phyloP scores from a whole-genome alignment of 768 basidiomycete species.

The Crepidotus variabilis region DNA sequence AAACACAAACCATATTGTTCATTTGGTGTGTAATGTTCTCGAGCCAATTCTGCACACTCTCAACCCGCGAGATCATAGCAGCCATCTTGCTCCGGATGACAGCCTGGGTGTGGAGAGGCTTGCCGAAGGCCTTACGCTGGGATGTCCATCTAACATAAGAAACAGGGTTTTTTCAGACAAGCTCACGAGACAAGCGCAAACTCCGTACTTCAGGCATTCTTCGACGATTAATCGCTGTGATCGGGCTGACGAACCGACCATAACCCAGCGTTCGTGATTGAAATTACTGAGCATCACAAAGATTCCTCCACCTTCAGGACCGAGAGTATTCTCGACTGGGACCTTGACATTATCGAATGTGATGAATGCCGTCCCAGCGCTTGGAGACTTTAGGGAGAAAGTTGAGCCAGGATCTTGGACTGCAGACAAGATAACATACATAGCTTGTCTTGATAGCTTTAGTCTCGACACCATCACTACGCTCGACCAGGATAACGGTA shows the following conservation, averaged over 20 bases:
- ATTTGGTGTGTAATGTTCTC: slow-evolving; percentile 48
- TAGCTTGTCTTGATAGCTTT: slow-evolving; percentile 78
- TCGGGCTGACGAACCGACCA: slow-evolving; percentile 71
- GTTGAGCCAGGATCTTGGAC: neutral
- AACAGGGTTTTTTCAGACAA: neutral
- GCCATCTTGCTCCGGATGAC: slow-evolving; percentile 79
- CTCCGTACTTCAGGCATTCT: slow-evolving; percentile 47
- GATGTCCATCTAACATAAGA: slow-evolving; percentile 48
- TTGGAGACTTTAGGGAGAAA: slow-evolving; percentile 41
- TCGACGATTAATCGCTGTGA: slow-evolving; percentile 57
- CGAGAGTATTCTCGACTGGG: slow-evolving; percentile 80
- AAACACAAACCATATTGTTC: slow-evolving; percentile 58
- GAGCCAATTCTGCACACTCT: slow-evolving; percentile 75
- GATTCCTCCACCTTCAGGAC: slow-evolving; percentile 69
- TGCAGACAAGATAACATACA: slow-evolving; percentile 19
- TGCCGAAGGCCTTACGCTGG: slow-evolving; percentile 79
- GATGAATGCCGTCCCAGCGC: slow-evolving; percentile 80
- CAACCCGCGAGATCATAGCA: slow-evolving; percentile 75
- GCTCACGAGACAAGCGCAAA: slow-evolving; percentile 7
- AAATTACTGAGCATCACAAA: slow-evolving; percentile 72
- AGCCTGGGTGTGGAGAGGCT: slow-evolving; percentile 60
- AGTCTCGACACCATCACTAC: slow-evolving; percentile 79
- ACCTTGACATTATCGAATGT: slow-evolving; percentile 82
- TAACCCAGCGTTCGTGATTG: slow-evolving; percentile 94
- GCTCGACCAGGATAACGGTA: slow-evolving; percentile 83